Evolutionary conservation across 1,139 yeast species (phyloP).

Genomic region (Debaryomyces sp.): DNA sequence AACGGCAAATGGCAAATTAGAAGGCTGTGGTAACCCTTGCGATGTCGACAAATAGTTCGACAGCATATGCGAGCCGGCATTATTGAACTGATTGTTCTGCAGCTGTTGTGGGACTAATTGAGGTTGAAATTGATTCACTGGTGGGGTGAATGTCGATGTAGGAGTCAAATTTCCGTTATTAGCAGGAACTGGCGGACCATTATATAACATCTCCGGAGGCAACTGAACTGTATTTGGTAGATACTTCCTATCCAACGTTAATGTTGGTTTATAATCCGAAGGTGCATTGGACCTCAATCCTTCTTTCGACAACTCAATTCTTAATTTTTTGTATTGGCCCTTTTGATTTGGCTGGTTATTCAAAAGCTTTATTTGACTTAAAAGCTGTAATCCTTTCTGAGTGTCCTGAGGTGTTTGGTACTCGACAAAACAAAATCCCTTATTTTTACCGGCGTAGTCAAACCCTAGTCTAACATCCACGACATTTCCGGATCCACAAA

Average conservation of each 20-base stretch:
- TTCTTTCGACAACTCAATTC: constrained; percentile 65
- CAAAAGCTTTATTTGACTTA: constrained; percentile 46
- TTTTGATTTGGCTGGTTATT: constrained; percentile 33
- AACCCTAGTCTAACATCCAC: constrained; percentile 65
- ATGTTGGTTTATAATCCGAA: constrained; percentile 37
- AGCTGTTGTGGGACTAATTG: constrained; percentile 12
- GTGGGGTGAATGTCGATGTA: constrained; percentile 5
- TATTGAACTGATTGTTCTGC: constrained; percentile 1
- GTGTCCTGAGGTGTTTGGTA: constrained; percentile 57
- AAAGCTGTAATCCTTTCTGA: constrained; percentile 42
- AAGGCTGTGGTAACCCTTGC: constrained; percentile 51
- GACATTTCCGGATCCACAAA: constrained; percentile 64
- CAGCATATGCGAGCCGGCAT: not conserved
- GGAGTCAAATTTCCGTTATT: constrained; percentile 3
- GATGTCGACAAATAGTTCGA: constrained; percentile 44
- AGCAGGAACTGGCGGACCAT: constrained; percentile 14
- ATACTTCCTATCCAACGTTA: constrained; percentile 43
- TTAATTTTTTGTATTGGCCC: constrained; percentile 38
- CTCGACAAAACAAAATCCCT: constrained; percentile 68
- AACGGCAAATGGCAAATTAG: constrained; percentile 41
- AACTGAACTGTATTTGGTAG: constrained; percentile 58
- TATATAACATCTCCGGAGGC: constrained; percentile 50
- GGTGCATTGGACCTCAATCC: constrained; percentile 47
- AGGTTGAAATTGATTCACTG: constrained; percentile 6
- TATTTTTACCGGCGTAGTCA: constrained; percentile 64